phyloP scores from a whole-genome alignment of 2,329 filamentous ascomycete genomes.

The Fusarium sacchari region DNA sequence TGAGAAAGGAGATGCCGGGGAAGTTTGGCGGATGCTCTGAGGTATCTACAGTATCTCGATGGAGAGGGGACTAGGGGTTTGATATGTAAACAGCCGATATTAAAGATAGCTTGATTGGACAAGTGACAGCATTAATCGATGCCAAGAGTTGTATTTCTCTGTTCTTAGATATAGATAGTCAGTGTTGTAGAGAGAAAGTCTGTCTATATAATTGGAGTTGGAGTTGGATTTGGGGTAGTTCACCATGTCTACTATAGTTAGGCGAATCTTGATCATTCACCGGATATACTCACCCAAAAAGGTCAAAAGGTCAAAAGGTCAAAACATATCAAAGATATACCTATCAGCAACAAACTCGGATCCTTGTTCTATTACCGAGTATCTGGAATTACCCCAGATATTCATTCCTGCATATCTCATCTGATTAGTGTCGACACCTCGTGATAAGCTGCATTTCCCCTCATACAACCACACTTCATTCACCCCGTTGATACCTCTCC shows the following conservation, averaged over 20 bases:
- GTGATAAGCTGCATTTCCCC: slow-evolving; percentile 6
- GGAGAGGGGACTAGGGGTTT: not conserved
- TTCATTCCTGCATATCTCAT: not conserved
- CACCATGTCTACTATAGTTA: not conserved
- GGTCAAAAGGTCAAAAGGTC: not conserved
- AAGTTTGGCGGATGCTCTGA: not conserved
- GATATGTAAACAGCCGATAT: not conserved
- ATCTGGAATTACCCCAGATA: slow-evolving; percentile 1
- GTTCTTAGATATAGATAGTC: not conserved
- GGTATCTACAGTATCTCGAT: not conserved
- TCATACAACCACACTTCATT: not conserved
- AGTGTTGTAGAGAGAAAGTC: not conserved
- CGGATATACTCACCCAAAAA: not conserved
- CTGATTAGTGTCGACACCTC: not conserved
- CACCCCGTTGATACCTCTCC: not conserved
- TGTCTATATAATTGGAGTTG: not conserved
- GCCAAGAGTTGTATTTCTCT: not conserved
- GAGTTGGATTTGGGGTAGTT: not conserved
- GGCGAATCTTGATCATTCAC: not conserved
- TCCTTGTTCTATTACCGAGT: slow-evolving; percentile 6
- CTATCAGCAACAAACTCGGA: not conserved
- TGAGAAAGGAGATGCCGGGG: not conserved
- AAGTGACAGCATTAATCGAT: not conserved
- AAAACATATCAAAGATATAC: not conserved
- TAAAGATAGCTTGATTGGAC: not conserved